phyloP scores from a whole-genome alignment of 495 filamentous ascomycete species.

The Xylona heveae region DNA sequence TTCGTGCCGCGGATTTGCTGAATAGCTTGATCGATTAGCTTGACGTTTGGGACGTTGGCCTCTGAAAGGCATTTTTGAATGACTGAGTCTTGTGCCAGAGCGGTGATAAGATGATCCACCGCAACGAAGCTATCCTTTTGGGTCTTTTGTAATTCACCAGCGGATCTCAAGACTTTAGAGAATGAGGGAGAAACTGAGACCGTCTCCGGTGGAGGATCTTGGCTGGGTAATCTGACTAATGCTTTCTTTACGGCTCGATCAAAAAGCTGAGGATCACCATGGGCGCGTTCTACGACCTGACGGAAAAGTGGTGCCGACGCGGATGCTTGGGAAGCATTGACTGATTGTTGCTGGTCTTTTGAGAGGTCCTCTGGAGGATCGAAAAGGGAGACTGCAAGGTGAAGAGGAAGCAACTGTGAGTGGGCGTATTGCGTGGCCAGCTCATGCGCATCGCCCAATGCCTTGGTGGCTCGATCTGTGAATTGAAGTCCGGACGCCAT shows the following conservation, averaged over 20 bases:
- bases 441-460: constrained; percentile 63
- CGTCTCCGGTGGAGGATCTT: constrained; percentile 82
- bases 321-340: constrained; percentile 33
- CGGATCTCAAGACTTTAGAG: constrained; percentile 56
- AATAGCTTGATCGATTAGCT: constrained; percentile 71
- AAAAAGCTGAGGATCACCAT: constrained; percentile 76
- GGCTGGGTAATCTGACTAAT: constrained; percentile 73
- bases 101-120: constrained; percentile 78
- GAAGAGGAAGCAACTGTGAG: constrained; percentile 69
- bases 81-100: constrained; percentile 53
- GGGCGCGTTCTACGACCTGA: constrained; percentile 82
- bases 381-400: constrained; percentile 73
- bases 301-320: constrained; percentile 55
- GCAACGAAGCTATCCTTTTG: constrained; percentile 92
- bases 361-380: constrained; percentile 61
- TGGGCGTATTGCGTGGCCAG: constrained; percentile 76
- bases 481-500: constrained; percentile 47
- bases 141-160: constrained; percentile 80
- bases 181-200: constrained; percentile 64
- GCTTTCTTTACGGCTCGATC: constrained; percentile 79
- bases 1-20: constrained; percentile 76
- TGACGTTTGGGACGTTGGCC: constrained; percentile 76
- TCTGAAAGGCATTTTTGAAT: constrained; percentile 59
- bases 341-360: constrained; percentile 46
- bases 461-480: constrained; percentile 76